Evolutionary conservation across 495 filamentous ascomycete species (phyloP).

Genomic region (Aspergillus carlsbadensis): DNA sequence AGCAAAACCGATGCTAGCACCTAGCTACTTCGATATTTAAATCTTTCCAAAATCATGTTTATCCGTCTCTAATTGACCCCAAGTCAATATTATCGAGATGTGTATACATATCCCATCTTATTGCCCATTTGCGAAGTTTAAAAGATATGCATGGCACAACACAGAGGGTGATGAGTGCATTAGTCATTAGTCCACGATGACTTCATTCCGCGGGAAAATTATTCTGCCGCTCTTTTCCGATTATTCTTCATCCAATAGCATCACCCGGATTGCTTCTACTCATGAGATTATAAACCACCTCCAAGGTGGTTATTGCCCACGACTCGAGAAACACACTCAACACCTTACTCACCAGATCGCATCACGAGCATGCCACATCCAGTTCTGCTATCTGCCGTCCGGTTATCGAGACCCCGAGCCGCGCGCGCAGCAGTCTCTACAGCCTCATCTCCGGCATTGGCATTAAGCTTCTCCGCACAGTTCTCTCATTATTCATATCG

Average conservation of each 20-base stretch:
- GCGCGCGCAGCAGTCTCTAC: slow-evolving; percentile 15
- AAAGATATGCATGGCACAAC: neutral
- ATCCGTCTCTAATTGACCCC: no score
- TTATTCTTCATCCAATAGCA: slow-evolving; percentile 31
- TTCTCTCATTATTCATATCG: slow-evolving; percentile 17
- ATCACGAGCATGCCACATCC: slow-evolving; percentile 30
- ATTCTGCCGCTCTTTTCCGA: slow-evolving; percentile 34
- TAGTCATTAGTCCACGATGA: neutral
- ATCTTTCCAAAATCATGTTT: no score
- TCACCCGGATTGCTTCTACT: slow-evolving; percentile 24
- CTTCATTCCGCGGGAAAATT: slow-evolving; percentile 21
- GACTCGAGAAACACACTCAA: neutral
- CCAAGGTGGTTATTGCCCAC: slow-evolving; percentile 1
- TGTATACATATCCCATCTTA: no score
- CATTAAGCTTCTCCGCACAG: slow-evolving; percentile 37
- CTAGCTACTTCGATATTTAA: no score
- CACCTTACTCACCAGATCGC: neutral
- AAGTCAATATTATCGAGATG: no score
- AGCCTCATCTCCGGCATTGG: slow-evolving; percentile 29
- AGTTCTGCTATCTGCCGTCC: slow-evolving; percentile 22
- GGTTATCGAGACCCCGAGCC: slow-evolving; percentile 21
- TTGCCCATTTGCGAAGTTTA: no score
- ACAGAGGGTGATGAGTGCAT: neutral
- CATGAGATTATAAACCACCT: slow-evolving; percentile 22
- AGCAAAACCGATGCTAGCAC: no score